A percentile compares a stretch with the other conserved stretches of the same genome.
Conservation (phyloP, 2,329 filamentous ascomycete genomes). For the Nemania abortiva region DNA sequence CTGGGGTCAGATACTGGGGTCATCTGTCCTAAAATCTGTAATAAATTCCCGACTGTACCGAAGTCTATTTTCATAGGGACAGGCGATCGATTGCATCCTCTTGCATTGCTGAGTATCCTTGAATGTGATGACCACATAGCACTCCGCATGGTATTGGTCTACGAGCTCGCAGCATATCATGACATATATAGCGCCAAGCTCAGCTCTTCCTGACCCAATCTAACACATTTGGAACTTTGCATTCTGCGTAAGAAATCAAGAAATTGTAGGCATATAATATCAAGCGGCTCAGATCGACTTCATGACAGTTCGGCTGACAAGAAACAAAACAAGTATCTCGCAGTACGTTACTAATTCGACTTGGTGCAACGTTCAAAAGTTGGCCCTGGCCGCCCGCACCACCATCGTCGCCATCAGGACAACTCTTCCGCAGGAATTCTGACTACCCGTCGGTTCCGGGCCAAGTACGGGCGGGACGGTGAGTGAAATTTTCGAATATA, state of each 20-base stretch:
- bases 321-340: not conserved
- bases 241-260: slow-evolving; percentile 8
- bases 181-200: not conserved
- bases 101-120: not conserved
- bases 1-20: slow-evolving; percentile 32
- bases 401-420: not conserved
- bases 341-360: not conserved
- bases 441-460: not conserved
- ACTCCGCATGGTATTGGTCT: not conserved
- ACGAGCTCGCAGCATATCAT: slow-evolving; percentile 1
- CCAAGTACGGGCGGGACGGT: not conserved
- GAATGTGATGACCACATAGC: not conserved
- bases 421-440: slow-evolving; percentile 1
- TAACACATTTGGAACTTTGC: not conserved
- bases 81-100: slow-evolving; percentile 14
- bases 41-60: slow-evolving; percentile 33
- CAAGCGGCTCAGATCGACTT: not conserved
- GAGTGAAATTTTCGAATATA: not conserved
- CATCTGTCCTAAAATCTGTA: slow-evolving; percentile 23
- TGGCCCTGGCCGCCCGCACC: not conserved
- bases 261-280: slow-evolving; percentile 1
- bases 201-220: slow-evolving; percentile 11
- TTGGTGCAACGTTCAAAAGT: slow-evolving; percentile 27
- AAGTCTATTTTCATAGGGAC: slow-evolving; percentile 30
- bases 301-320: not conserved